Base-by-base conservation (phyloP, 345 rosid species). In the Microcos paniculata region DNA sequence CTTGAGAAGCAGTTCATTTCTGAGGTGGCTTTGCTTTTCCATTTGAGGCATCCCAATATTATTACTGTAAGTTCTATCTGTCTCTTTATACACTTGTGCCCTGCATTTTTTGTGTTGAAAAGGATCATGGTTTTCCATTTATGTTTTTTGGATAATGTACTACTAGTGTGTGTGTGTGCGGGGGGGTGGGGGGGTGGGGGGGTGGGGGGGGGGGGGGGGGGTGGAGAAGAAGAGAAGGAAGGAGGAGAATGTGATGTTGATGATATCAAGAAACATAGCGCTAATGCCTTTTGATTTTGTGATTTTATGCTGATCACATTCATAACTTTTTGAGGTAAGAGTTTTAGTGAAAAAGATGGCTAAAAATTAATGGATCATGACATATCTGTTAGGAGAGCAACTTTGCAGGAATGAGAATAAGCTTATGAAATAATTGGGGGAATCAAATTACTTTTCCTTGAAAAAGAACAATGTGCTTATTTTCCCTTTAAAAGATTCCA, bases 1-100 rank as follows among this genome's bases (percentile, higher is more conserved):
- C 88, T 91, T 77, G 92, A 91, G 80, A 83, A 81, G 70, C 94
- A 91, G 72, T 91, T 91, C 83, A 84, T 84, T 75, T 87, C 91
- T n/a, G 94, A 91, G 84, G 92, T 89, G 38, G 91, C 90, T 35
- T 81, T 89, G 78, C 84, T 91, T 59, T 86, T 89, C 62, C 85
- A 81, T 38, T 83, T 91, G 76, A 65, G 73, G 45, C 94, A 91
- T 81, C 86, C 88, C 38, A 89, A 89, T 81, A 88, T 91, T 81
- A 83, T 91, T 80, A 84, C 89, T 48, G 97, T 91, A 82, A 90
- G 89, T 48, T 63, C 59, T 11, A 14, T 15, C 30, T 48, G 57
- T 42, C 21, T 30, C n/a, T 78, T 66, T 31, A 52, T 62, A 33
- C 38, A 62, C 3, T 61, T 53, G 28, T 61, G 48, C 31, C 31